Conservation (phyloP, 352 stramenopile species). For the Phytophthora pisi region DNA sequence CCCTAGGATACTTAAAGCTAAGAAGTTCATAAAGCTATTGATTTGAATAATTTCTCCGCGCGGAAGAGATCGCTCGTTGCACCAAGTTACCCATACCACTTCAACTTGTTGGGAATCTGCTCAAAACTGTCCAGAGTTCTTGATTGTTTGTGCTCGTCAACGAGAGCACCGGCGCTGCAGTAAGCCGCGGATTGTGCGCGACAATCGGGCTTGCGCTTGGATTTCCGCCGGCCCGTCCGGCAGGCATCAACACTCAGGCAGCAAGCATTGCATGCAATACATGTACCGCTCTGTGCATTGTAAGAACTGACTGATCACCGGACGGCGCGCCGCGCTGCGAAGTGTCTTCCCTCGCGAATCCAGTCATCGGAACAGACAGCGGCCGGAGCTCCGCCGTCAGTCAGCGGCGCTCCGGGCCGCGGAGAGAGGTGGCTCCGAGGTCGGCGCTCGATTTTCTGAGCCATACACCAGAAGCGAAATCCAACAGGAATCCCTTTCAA, state of each 20-base stretch:
- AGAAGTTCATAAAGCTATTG: constrained; percentile 15
- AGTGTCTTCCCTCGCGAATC: constrained; percentile 14
- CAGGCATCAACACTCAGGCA: neutral
- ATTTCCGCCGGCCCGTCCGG: constrained; percentile 3
- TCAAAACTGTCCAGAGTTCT: constrained; percentile 3
- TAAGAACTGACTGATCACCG: no score
- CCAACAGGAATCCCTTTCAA: constrained; percentile 7
- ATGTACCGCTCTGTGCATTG: no score
- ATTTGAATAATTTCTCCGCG: constrained; percentile 24
- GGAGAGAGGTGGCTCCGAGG: constrained; percentile 13
- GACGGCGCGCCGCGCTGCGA: neutral
- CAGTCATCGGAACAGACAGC: constrained; percentile 20
- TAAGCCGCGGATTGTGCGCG: neutral
- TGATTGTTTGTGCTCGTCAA: neutral
- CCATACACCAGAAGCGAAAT: neutral
- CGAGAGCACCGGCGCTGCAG: no score
- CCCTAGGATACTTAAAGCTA: neutral
- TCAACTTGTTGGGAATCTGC: constrained; percentile 5
- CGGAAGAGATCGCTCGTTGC: constrained; percentile 5
- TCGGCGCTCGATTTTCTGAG: constrained; percentile 17
- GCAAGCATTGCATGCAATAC: no score
- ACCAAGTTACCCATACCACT: neutral
- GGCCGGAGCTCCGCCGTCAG: constrained; percentile 6
- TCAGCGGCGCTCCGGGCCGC: constrained; percentile 1
- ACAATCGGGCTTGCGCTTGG: constrained; percentile 17